phyloP scores from a whole-genome alignment of 1,284 basidiomycete genomes.

The Ustanciosporium gigantosporum region DNA sequence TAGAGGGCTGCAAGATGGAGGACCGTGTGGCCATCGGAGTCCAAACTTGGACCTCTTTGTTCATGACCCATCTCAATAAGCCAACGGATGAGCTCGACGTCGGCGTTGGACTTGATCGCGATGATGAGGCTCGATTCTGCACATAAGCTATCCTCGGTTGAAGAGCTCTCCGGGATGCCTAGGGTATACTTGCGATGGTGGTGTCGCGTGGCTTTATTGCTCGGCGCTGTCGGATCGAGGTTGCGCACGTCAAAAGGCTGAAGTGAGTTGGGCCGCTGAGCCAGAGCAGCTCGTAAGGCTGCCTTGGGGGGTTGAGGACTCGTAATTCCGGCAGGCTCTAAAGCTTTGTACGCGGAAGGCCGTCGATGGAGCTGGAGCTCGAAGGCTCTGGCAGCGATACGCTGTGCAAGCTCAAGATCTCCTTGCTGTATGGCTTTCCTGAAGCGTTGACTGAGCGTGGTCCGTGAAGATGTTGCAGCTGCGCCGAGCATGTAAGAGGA shows the following conservation, averaged over 20 bases:
- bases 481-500: slow-evolving; percentile 4
- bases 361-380: slow-evolving; percentile 10
- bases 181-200: slow-evolving; percentile 29
- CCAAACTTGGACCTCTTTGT: slow-evolving; percentile 20
- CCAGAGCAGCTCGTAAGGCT: slow-evolving; percentile 15
- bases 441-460: slow-evolving; percentile 44
- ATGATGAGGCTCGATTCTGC: slow-evolving; percentile 34
- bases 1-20: slow-evolving; percentile 41
- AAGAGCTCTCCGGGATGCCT: slow-evolving; percentile 11
- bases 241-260: slow-evolving; percentile 41
- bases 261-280: slow-evolving; percentile 15
- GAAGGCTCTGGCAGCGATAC: slow-evolving; percentile 24
- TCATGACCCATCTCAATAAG: slow-evolving; percentile 54
- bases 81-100: slow-evolving; percentile 50
- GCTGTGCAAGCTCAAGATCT: slow-evolving; percentile 32
- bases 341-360: neutral
- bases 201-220: slow-evolving; percentile 1
- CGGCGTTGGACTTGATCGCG: slow-evolving; percentile 40
- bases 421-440: slow-evolving; percentile 38
- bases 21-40: slow-evolving; percentile 30
- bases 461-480: slow-evolving; percentile 4
- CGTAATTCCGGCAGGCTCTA: neutral
- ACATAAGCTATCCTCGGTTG: neutral
- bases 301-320: slow-evolving; percentile 11
- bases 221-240: slow-evolving; percentile 7